Conservation (phyloP, 2,329 filamentous ascomycete genomes). For the Scortechinia acanthostroma region DNA sequence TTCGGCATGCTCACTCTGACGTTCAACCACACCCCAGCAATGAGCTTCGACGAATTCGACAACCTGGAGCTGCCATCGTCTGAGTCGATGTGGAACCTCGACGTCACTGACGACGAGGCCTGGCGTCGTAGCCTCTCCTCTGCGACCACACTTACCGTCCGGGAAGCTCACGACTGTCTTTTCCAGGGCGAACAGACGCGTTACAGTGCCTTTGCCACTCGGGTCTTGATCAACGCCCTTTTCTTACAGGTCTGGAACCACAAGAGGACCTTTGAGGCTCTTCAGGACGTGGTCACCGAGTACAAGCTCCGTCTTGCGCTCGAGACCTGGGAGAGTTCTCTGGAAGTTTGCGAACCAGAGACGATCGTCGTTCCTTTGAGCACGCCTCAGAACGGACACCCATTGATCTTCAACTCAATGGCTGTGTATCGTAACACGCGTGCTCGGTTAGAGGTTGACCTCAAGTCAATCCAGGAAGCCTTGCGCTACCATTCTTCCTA, state of each 20-base stretch:
- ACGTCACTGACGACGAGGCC: slow-evolving; percentile 67
- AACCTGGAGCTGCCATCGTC: slow-evolving; percentile 86
- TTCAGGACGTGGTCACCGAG: slow-evolving; percentile 95
- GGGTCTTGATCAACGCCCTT: slow-evolving; percentile 96
- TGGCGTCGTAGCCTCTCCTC: slow-evolving; percentile 75
- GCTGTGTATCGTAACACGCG: slow-evolving; percentile 93
- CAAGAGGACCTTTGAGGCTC: slow-evolving; percentile 92
- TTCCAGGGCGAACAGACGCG: slow-evolving; percentile 86
- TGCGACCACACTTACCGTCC: slow-evolving; percentile 75
- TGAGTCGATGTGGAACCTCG: slow-evolving; percentile 87
- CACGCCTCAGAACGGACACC: slow-evolving; percentile 91
- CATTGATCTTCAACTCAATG: slow-evolving; percentile 95
- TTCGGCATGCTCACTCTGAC: slow-evolving; percentile 90
- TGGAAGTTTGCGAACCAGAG: slow-evolving; percentile 88
- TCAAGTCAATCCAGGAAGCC: slow-evolving; percentile 93
- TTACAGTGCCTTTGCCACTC: slow-evolving; percentile 94
- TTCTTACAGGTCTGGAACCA: slow-evolving; percentile 99
- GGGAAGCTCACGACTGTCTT: slow-evolving; percentile 87
- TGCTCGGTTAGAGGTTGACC: slow-evolving; percentile 83
- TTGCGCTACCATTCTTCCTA: slow-evolving; percentile 95
- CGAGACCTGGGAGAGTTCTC: slow-evolving; percentile 97
- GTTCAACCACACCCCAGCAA: slow-evolving; percentile 95
- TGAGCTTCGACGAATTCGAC: slow-evolving; percentile 97
- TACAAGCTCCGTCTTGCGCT: slow-evolving; percentile 93
- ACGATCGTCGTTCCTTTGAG: slow-evolving; percentile 80